phyloP scores from a whole-genome alignment of 805 yeast genomes.

The Wickerhamiella slavikovae region DNA sequence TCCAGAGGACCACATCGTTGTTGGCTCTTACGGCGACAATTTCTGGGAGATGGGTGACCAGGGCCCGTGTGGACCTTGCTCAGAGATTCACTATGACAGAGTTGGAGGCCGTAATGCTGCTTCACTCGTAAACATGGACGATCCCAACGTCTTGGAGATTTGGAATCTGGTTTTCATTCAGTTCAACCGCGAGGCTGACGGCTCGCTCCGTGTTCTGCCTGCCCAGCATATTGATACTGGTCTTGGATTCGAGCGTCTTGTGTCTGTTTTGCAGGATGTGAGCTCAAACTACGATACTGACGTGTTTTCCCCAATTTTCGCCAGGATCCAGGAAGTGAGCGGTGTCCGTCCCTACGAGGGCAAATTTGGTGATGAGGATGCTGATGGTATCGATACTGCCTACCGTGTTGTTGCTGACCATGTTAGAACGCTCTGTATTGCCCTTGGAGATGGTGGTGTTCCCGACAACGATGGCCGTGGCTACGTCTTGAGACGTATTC shows the following conservation, averaged over 20 bases:
- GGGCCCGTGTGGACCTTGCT: conserved; percentile 99
- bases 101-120: conserved; percentile 97
- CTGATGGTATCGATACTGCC: conserved; percentile 92
- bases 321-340: conserved; percentile 73
- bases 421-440: conserved; percentile 89
- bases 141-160: conserved; percentile 91
- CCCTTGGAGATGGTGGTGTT: conserved; percentile 96
- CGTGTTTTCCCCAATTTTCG: conserved; percentile 78
- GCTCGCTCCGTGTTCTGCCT: conserved; percentile 62
- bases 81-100: conserved; percentile 93
- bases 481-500: conserved; percentile 86
- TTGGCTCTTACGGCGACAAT: conserved; percentile 79
- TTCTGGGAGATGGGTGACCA: conserved; percentile 99
- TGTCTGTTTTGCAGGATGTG: conserved; percentile 79
- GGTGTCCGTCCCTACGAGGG: conserved; percentile 86
- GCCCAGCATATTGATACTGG: conserved; percentile 96
- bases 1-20: conserved; percentile 75
- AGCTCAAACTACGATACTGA: conserved; percentile 93
- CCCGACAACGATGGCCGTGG: conserved; percentile 99
- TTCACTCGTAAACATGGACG: conserved; percentile 78
- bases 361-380: conserved; percentile 78
- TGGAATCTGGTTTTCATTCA: conserved; percentile 98
- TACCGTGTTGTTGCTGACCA: conserved; percentile 97
- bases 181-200: conserved; percentile 83
- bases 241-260: conserved; percentile 96